Conservation (phyloP, 2,329 filamentous ascomycete species). For the Hypocrella siamensis region DNA sequence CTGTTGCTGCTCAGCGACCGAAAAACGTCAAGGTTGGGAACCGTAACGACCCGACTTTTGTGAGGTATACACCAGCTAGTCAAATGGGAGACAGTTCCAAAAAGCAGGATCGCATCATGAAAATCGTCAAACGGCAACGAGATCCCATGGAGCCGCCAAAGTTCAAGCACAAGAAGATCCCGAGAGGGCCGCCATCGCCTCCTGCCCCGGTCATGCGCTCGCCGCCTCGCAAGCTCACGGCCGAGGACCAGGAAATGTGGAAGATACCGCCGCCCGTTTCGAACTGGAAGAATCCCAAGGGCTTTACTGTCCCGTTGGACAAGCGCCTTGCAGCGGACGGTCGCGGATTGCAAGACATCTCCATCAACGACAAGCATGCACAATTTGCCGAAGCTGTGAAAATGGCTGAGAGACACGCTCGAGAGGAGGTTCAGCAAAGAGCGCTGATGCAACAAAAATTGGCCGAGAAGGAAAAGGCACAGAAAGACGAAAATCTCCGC, state of each 20-base stretch:
- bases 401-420: constrained; percentile 84
- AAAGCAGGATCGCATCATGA: constrained; percentile 94
- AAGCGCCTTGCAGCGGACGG: constrained; percentile 92
- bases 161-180: constrained; percentile 98
- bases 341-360: constrained; percentile 77
- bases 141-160: constrained; percentile 97
- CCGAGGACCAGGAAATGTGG: constrained; percentile 95
- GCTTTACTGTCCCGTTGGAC: constrained; percentile 89
- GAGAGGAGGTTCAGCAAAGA: constrained; percentile 87
- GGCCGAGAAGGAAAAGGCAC: constrained; percentile 88
- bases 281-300: constrained; percentile 99
- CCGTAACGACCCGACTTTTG: constrained; percentile 77
- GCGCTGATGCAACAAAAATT: constrained; percentile 90
- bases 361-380: constrained; percentile 97
- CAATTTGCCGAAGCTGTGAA: constrained; percentile 90
- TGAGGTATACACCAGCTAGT: constrained; percentile 87
- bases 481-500: constrained; percentile 86
- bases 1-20: constrained; percentile 82
- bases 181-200: constrained; percentile 77
- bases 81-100: constrained; percentile 83
- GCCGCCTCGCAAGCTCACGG: constrained; percentile 84
- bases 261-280: constrained; percentile 75
- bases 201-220: constrained; percentile 92
- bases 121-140: constrained; percentile 86
- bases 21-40: constrained; percentile 82